phyloP scores from a whole-genome alignment of 148 eudicot species.

The Nepenthes gracilis region DNA sequence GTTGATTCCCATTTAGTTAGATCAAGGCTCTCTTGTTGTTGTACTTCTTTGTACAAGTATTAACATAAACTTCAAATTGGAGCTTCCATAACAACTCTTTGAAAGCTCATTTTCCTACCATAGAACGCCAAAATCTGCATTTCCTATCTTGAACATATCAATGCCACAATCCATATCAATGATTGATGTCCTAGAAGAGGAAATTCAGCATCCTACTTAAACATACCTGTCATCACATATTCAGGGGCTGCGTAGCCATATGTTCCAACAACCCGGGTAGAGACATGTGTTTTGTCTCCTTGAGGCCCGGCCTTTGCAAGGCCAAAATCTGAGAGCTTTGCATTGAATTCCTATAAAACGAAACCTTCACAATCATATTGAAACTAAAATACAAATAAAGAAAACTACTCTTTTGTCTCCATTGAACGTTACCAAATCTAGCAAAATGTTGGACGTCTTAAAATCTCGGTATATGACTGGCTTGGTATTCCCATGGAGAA shows the following conservation, averaged over 20 bases:
- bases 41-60: no score
- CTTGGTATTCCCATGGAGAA: constrained; percentile 68
- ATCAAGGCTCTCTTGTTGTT: no score
- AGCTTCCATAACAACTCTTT: no score
- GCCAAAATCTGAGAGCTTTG: constrained; percentile 95
- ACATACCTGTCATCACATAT: constrained; percentile 89
- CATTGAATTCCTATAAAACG: constrained; percentile 66
- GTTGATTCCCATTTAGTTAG: no score
- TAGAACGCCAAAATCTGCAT: no score
- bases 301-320: constrained; percentile 97
- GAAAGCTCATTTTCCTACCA: no score
- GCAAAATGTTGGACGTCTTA: constrained; percentile 89
- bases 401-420: neutral
- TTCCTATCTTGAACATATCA: no score
- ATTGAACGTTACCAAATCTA: constrained; percentile 51
- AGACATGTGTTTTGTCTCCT: constrained; percentile 93
- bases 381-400: neutral
- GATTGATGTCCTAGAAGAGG: no score
- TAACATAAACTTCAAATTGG: no score
- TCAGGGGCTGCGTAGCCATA: constrained; percentile 99
- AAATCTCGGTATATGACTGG: constrained; percentile 95
- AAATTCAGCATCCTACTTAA: no score
- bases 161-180: no score
- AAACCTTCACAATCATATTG: neutral
- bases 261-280: constrained; percentile 92